Evolutionary conservation across 2,329 filamentous ascomycete genomes (phyloP).

Genomic region (Epichloe gansuensis): DNA sequence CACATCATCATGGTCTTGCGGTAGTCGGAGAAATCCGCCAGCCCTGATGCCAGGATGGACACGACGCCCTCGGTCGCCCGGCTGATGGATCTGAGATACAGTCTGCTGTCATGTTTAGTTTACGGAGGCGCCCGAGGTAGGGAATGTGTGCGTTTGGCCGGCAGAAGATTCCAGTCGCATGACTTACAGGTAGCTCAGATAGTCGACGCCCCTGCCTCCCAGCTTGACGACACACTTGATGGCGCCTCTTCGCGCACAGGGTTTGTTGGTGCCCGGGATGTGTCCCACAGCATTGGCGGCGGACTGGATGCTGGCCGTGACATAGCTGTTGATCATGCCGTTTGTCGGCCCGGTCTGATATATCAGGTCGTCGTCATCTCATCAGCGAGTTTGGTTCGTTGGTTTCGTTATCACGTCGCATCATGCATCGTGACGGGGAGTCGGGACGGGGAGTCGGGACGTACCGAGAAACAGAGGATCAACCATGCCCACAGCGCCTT

Average conservation of each 20-base stretch:
- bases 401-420: too few relatives aligned
- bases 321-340: conserved; percentile 10
- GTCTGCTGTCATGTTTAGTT: conserved; percentile 1
- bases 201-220: conserved; percentile 10
- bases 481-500: conserved; percentile 11
- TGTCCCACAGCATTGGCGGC: conserved; percentile 11
- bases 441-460: neutral
- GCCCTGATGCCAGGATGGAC: conserved; percentile 8
- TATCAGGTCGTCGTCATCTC: neutral
- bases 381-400: too few relatives aligned
- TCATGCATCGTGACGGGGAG: too few relatives aligned
- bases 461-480: conserved; percentile 11
- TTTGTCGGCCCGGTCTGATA: conserved; percentile 9
- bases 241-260: conserved; percentile 9
- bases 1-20: conserved; percentile 12
- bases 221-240: conserved; percentile 11
- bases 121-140: neutral
- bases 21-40: conserved; percentile 11
- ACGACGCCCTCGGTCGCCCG: conserved; percentile 10
- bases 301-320: conserved; percentile 11
- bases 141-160: too few relatives aligned
- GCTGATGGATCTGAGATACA: conserved; percentile 10
- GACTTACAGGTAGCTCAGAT: conserved; percentile 11
- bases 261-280: conserved; percentile 9
- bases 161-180: neutral